These are phyloP conservation scores for Coemansia reversa DNA, from an alignment of 192 early-diverging fungal species.

Conservation along the genomic window DNA sequence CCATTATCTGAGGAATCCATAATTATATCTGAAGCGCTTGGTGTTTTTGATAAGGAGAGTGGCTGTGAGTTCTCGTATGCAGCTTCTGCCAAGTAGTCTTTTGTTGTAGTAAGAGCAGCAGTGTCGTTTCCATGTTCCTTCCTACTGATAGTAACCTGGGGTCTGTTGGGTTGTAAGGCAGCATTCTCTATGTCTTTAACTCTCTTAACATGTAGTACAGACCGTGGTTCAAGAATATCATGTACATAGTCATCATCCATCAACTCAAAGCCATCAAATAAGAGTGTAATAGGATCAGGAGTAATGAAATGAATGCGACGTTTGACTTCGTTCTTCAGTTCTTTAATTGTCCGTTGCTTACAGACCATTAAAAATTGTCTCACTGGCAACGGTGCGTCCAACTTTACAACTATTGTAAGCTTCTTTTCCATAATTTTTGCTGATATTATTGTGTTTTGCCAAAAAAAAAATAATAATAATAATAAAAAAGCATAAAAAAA, in stretches of 20 bases:
- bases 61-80: constrained; percentile 6
- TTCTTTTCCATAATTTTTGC: constrained; percentile 7
- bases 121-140: not conserved
- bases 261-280: constrained; percentile 28
- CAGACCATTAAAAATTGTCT: constrained; percentile 38
- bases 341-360: constrained; percentile 29
- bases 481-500: constrained; percentile 6
- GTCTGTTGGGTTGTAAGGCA: not conserved
- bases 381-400: constrained; percentile 29
- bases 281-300: constrained; percentile 17
- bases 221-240: constrained; percentile 12
- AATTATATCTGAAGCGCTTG: no score
- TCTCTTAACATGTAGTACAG: not conserved
- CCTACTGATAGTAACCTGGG: constrained; percentile 1
- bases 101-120: not conserved
- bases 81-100: constrained; percentile 6
- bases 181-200: not conserved
- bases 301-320: constrained; percentile 28
- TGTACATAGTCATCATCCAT: constrained; percentile 44
- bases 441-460: no score
- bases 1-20: not conserved
- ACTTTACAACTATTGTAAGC: constrained; percentile 18
- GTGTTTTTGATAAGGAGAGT: no score
- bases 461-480: constrained; percentile 8
- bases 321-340: constrained; percentile 36